A percentile compares a stretch with the other conserved stretches of the same genome.
Conservation (phyloP, 176 grass and related monocot genomes). For the Pharus latifolius region DNA sequence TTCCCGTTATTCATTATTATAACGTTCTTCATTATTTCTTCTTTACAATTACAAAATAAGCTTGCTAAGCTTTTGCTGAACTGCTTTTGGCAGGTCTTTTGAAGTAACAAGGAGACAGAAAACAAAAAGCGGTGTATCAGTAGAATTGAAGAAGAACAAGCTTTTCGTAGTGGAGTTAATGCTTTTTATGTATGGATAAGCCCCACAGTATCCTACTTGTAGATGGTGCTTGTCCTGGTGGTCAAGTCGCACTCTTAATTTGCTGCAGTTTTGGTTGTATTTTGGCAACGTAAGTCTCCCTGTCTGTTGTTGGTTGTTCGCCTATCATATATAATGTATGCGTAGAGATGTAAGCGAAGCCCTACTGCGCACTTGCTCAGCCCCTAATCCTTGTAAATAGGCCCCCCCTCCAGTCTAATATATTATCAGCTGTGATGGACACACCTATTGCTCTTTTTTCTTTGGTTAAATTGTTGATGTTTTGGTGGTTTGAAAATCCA, state of each 20-base stretch:
- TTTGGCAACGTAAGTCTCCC: slow-evolving; percentile 26
- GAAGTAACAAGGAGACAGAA: slow-evolving; percentile 14
- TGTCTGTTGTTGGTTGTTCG: not conserved
- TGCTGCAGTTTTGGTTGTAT: slow-evolving; percentile 41
- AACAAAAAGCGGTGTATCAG: not conserved
- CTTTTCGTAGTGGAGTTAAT: slow-evolving; percentile 15
- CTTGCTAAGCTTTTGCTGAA: not conserved
- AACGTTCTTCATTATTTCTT: not conserved
- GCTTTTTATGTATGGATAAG: slow-evolving; percentile 37
- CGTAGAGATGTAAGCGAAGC: slow-evolving; percentile 20
- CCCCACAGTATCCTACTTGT: slow-evolving; percentile 33
- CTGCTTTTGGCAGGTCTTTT: slow-evolving; percentile 28
- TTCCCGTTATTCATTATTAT: not conserved
- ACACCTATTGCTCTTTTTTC: not conserved
- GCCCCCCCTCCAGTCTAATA: slow-evolving; percentile 4
- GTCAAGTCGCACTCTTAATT: slow-evolving; percentile 24
- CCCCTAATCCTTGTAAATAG: slow-evolving; percentile 43
- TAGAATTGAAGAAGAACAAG: not conserved
- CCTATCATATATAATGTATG: slow-evolving; percentile 34
- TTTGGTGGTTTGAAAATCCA: not conserved
- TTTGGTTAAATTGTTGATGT: not conserved
- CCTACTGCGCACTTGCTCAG: not conserved
- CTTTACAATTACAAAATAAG: not conserved
- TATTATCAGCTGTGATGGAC: not conserved
- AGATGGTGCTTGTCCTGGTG: slow-evolving; percentile 23